These are phyloP conservation scores for Starmerella khaoyaiensis DNA, from an alignment of 805 yeast species.

Conservation along the genomic window DNA sequence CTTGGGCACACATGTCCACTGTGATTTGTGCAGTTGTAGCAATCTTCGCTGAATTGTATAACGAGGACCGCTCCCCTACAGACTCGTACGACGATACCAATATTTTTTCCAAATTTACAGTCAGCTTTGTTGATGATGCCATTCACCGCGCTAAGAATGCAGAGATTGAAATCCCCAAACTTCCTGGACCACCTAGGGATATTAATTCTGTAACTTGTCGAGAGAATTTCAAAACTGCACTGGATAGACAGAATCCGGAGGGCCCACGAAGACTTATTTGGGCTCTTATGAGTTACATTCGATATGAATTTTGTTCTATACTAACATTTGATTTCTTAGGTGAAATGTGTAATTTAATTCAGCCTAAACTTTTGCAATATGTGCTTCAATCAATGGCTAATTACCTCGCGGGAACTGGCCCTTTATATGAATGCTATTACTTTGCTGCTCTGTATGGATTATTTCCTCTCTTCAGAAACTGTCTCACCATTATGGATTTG, in stretches of 20 bases:
- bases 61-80: slow-evolving; percentile 1
- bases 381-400: slow-evolving; percentile 2
- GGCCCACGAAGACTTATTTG: not conserved
- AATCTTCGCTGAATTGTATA: not conserved
- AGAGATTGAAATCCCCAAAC: not conserved
- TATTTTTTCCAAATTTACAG: not conserved
- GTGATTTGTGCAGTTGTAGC: not conserved
- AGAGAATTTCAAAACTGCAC: not conserved
- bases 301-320: not conserved
- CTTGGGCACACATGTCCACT: too few species aligned
- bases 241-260: not conserved
- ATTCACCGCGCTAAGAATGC: not conserved
- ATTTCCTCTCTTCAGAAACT: not conserved
- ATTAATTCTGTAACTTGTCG: not conserved
- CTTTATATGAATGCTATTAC: slow-evolving; percentile 1
- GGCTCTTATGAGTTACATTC: too few species aligned
- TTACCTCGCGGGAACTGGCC: not conserved
- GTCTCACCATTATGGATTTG: not conserved
- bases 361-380: not conserved
- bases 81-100: not conserved
- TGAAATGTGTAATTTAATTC: not conserved
- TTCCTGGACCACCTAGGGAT: not conserved
- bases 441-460: not conserved
- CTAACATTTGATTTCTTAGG: not conserved
- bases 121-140: not conserved